Percentiles rank a stretch among this genome's conserved stretches.
Evolutionary conservation across 1,139 yeast genomes (phyloP).

Genomic region (Blastobotrys ciferrii): DNA sequence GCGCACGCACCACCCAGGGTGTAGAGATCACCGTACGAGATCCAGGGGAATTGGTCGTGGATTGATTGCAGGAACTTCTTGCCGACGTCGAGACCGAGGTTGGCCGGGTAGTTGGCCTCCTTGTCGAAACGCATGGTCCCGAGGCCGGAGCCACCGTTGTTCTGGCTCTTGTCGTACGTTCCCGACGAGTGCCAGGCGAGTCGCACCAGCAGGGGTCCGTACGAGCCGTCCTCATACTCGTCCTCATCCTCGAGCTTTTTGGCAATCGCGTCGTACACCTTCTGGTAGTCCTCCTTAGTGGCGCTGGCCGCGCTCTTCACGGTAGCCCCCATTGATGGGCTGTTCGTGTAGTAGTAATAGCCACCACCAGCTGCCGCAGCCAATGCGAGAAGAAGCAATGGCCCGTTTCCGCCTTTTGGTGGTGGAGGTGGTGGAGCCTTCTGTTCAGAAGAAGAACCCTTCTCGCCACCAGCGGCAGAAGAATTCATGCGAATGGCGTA

Average conservation of each 20-base stretch:
- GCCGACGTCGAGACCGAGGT: conserved; percentile 68
- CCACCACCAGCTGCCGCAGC: conserved; percentile 26
- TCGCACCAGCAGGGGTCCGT: conserved; percentile 65
- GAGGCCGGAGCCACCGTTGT: conserved; percentile 75
- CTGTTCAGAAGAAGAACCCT: background rate
- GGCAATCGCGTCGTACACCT: conserved; percentile 80
- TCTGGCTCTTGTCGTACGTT: conserved; percentile 57
- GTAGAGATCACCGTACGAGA: conserved; percentile 84
- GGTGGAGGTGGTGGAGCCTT: conserved; percentile 18
- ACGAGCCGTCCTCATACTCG: conserved; percentile 73
- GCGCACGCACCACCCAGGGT: conserved; percentile 86
- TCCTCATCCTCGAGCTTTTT: conserved; percentile 66
- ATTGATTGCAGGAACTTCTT: conserved; percentile 65
- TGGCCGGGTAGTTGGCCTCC: conserved; percentile 68
- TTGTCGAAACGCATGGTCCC: conserved; percentile 77
- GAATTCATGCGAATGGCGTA: conserved; percentile 21
- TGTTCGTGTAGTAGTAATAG: conserved; percentile 22
- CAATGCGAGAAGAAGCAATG: conserved; percentile 19
- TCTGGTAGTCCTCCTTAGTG: conserved; percentile 59
- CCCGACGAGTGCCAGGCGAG: conserved; percentile 79
- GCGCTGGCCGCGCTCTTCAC: conserved; percentile 36
- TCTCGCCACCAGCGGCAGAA: conserved; percentile 13
- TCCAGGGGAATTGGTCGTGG: conserved; percentile 63
- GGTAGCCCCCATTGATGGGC: conserved; percentile 17
- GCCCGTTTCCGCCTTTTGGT: conserved; percentile 18